Evolutionary conservation across 116 monocot species (phyloP).

Genomic region (Posidonia oceanica): DNA sequence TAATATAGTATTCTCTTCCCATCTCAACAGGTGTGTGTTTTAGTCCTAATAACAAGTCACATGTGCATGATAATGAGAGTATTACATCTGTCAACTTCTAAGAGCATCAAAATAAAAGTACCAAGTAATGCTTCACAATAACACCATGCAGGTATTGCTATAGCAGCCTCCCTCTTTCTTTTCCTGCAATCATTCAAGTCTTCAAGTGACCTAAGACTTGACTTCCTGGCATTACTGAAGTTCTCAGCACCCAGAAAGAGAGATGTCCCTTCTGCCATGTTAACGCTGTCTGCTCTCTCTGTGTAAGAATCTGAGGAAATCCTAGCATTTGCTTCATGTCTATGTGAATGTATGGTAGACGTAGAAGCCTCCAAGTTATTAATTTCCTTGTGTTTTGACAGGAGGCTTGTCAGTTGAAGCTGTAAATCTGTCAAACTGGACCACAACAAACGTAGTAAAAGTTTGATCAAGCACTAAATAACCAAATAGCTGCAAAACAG

Average conservation of each 20-base stretch:
- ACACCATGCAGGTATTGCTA: slow-evolving; percentile 58
- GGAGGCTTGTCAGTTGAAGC: slow-evolving; percentile 36
- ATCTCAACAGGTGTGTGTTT: too few species aligned
- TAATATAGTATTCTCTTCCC: too few species aligned
- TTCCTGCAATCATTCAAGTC: slow-evolving; percentile 22
- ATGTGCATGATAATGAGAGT: too few species aligned
- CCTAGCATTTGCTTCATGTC: slow-evolving; percentile 12
- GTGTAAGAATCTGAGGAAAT: slow-evolving; percentile 5
- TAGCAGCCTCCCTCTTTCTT: slow-evolving; percentile 36
- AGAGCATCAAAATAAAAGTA: slow-evolving; percentile 13
- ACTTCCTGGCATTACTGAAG: slow-evolving; percentile 8
- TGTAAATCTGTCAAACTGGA: slow-evolving; percentile 79
- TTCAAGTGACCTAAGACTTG: slow-evolving; percentile 18
- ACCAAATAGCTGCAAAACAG: not conserved
- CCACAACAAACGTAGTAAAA: slow-evolving; percentile 17
- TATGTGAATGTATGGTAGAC: slow-evolving; percentile 15
- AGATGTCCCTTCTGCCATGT: slow-evolving; percentile 8
- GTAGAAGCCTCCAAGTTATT: slow-evolving; percentile 8
- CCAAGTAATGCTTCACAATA: slow-evolving; percentile 42
- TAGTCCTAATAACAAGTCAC: too few species aligned
- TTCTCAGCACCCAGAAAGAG: slow-evolving; percentile 4
- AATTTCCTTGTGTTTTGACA: slow-evolving; percentile 38
- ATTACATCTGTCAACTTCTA: too few species aligned
- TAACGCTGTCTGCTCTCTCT: slow-evolving; percentile 5
- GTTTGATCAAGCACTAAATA: slow-evolving; percentile 9